Percentiles rank a stretch among this genome's conserved stretches.
These are phyloP conservation scores for Trichoderma sp. DNA, from an alignment of 2,329 filamentous ascomycete species.

Conservation along the genomic window DNA sequence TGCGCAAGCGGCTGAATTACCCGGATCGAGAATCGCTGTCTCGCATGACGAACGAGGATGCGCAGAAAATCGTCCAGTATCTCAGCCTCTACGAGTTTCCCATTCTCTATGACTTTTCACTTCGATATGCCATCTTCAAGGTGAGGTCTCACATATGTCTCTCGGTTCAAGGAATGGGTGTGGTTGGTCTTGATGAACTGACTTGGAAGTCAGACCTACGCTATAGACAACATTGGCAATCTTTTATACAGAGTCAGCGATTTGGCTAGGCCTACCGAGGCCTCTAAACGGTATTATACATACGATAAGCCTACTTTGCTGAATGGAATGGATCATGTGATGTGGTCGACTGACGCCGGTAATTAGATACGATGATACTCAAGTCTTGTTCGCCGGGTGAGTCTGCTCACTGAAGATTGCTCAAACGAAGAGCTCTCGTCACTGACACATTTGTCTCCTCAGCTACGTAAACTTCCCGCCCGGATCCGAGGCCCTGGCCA, in stretches of 20 bases:
- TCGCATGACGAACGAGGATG: constrained; percentile 48
- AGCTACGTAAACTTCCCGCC: constrained; percentile 40
- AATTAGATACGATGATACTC: constrained; percentile 48
- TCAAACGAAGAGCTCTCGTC: background rate
- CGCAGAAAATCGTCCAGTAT: constrained; percentile 48
- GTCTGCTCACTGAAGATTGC: background rate
- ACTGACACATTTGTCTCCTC: background rate
- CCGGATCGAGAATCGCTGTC: constrained; percentile 43
- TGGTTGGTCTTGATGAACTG: background rate
- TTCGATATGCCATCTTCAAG: constrained; percentile 48
- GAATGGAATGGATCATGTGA: background rate
- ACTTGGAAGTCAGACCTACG: constrained; percentile 42
- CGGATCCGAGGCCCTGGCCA: constrained; percentile 38
- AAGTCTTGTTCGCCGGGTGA: constrained; percentile 44
- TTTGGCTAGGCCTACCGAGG: constrained; percentile 38
- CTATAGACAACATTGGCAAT: constrained; percentile 43
- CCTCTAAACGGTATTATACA: constrained; percentile 41
- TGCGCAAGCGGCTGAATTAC: constrained; percentile 40
- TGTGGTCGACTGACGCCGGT: background rate
- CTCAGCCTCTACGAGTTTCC: constrained; percentile 43
- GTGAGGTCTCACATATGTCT: constrained; percentile 30
- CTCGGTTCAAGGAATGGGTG: no score
- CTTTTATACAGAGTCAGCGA: constrained; percentile 44
- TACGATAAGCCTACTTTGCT: background rate
- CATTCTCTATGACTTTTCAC: constrained; percentile 41